Percentiles rank a stretch among this genome's conserved stretches.
These are phyloP conservation scores for Onygena corvina DNA, from an alignment of 2,329 filamentous ascomycete species.

Conservation along the genomic window DNA sequence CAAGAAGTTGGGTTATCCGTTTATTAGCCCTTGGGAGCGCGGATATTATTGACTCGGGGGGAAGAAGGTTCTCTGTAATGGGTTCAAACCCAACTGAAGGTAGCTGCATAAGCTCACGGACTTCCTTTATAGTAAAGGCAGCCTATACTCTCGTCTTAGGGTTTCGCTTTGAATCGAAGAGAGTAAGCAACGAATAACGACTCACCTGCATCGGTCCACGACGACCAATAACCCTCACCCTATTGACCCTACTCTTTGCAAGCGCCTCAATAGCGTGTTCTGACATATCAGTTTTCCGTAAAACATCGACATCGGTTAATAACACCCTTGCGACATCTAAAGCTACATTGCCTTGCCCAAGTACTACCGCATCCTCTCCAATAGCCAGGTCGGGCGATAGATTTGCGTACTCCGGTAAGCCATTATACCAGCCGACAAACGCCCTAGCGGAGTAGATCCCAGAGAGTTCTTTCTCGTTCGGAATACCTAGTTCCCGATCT, in stretches of 20 bases:
- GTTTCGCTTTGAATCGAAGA: not conserved
- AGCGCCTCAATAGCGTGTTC: conserved; percentile 67
- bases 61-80: conserved; percentile 54
- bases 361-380: conserved; percentile 71
- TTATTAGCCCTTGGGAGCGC: conserved; percentile 62
- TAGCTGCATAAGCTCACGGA: conserved; percentile 74
- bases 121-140: conserved; percentile 89
- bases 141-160: conserved; percentile 43
- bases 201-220: conserved; percentile 74
- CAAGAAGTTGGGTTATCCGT: conserved; percentile 67
- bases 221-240: conserved; percentile 77
- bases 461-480: conserved; percentile 57
- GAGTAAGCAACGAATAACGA: not conserved
- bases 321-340: conserved; percentile 85
- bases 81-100: conserved; percentile 59
- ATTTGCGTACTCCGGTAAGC: conserved; percentile 65
- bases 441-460: conserved; percentile 80
- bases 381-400: conserved; percentile 60
- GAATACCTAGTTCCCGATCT: conserved; percentile 66
- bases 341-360: conserved; percentile 94
- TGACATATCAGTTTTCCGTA: conserved; percentile 78
- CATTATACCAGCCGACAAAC: conserved; percentile 98
- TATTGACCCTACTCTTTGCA: conserved; percentile 58
- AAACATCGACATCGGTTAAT: conserved; percentile 58
- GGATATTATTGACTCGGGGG: conserved; percentile 46